phyloP scores from a whole-genome alignment of 768 basidiomycete species.

The Calocybe gangraenosa region DNA sequence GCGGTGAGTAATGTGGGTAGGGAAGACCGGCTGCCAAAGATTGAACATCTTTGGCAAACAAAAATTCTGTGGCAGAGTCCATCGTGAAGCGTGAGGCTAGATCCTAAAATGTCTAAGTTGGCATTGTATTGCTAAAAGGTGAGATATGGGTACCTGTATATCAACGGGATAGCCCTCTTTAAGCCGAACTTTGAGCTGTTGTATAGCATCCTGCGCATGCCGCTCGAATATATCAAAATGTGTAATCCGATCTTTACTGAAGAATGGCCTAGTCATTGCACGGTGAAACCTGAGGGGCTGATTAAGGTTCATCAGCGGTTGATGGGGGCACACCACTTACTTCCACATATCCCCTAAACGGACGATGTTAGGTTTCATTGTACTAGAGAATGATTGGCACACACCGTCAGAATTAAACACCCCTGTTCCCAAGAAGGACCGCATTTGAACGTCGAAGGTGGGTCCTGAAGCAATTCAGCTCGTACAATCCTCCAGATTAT shows the following conservation, averaged over 20 bases:
- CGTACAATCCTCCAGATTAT: conserved; percentile 2
- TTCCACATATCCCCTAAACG: conserved; percentile 63
- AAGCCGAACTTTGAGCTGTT: conserved; percentile 39
- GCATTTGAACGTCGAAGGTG: conserved; percentile 21
- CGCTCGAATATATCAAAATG: conserved; percentile 62
- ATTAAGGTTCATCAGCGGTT: not conserved
- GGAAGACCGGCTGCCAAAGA: conserved; percentile 47
- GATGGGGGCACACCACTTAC: conserved; percentile 28
- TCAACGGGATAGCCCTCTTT: conserved; percentile 48
- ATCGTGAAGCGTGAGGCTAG: conserved; percentile 50
- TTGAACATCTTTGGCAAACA: conserved; percentile 51
- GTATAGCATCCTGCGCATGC: conserved; percentile 46
- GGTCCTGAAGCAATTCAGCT: conserved; percentile 18
- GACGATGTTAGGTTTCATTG: not conserved
- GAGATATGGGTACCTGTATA: conserved; percentile 42
- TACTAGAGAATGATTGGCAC: conserved; percentile 8
- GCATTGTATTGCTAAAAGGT: not conserved
- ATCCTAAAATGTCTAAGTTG: conserved; percentile 25
- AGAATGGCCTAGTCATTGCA: conserved; percentile 67
- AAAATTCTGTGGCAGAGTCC: conserved; percentile 59
- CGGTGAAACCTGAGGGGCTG: conserved; percentile 49
- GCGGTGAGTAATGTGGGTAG: conserved; percentile 35
- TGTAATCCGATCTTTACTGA: conserved; percentile 54
- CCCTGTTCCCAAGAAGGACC: conserved; percentile 46
- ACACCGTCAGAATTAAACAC: conserved; percentile 60